Conservation (phyloP, 805 yeast species). For the Kodamaea restingae region DNA sequence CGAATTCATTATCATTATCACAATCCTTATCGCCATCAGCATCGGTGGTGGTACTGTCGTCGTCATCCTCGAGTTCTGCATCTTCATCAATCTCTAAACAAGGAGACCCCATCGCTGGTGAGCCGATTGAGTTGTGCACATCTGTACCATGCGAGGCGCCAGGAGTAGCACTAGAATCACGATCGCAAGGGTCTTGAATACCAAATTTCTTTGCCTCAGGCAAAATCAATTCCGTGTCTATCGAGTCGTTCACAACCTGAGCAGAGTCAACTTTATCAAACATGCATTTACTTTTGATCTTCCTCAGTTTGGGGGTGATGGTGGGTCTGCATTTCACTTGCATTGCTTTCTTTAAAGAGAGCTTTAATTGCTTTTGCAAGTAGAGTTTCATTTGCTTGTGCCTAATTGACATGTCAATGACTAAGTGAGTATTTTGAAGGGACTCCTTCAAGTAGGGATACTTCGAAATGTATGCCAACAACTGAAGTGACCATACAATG, state of each 20-base stretch:
- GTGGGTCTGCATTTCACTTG: constrained; percentile 30
- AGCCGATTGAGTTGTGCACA: not conserved
- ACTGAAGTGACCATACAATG: constrained; percentile 87
- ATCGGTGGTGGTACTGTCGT: constrained; percentile 26
- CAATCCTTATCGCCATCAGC: constrained; percentile 21
- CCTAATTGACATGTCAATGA: constrained; percentile 56
- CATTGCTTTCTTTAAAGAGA: constrained; percentile 27
- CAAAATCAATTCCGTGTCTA: constrained; percentile 20
- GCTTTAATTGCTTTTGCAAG: constrained; percentile 33
- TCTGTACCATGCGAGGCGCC: not conserved
- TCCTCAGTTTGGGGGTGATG: constrained; percentile 32
- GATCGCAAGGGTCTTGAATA: constrained; percentile 12
- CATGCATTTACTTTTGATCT: constrained; percentile 9
- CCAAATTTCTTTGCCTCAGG: constrained; percentile 31
- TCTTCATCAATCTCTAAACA: constrained; percentile 15
- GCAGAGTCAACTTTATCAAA: constrained; percentile 27
- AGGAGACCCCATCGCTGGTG: not conserved
- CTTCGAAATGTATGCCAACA: constrained; percentile 89
- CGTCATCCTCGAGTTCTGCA: constrained; percentile 26
- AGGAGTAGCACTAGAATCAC: constrained; percentile 14
- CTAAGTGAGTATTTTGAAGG: constrained; percentile 70
- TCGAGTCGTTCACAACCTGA: constrained; percentile 32
- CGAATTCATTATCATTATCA: constrained; percentile 16
- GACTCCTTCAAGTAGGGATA: constrained; percentile 74
- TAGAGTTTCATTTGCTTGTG: constrained; percentile 37